Conservation (phyloP, 2,329 filamentous ascomycete species). For the Pseudofabraea citricarpa region DNA sequence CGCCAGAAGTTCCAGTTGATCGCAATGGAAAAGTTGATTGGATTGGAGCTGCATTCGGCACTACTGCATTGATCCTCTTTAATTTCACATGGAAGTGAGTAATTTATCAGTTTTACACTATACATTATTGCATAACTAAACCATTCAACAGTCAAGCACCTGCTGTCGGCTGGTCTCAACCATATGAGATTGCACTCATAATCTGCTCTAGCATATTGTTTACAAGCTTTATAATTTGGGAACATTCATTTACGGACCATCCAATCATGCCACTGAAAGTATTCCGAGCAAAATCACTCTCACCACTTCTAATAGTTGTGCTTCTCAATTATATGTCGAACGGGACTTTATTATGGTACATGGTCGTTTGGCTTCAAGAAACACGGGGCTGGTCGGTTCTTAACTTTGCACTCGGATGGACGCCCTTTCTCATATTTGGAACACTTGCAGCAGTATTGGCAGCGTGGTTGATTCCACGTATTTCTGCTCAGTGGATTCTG, state of each 20-base stretch:
- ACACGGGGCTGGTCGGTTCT: conserved; percentile 37
- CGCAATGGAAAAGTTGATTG: conserved; percentile 34
- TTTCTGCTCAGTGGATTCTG: conserved; percentile 43
- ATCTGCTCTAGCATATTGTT: conserved; percentile 10
- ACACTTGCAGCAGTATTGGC: conserved; percentile 32
- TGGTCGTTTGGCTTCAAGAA: conserved; percentile 38
- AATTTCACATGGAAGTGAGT: conserved; percentile 46
- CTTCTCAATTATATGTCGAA: conserved; percentile 16
- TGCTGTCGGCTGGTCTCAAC: conserved; percentile 14
- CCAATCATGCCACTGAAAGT: conserved; percentile 20
- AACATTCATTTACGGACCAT: conserved; percentile 9
- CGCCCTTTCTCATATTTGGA: conserved; percentile 37
- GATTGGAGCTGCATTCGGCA: conserved; percentile 34
- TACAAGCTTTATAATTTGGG: conserved; percentile 13
- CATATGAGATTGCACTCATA: conserved; percentile 13
- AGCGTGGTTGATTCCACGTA: conserved; percentile 40
- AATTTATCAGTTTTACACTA: too few species aligned
- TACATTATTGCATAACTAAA: neutral
- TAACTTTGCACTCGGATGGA: conserved; percentile 32
- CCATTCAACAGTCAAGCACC: conserved; percentile 14
- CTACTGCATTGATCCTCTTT: conserved; percentile 38
- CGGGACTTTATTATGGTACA: conserved; percentile 45
- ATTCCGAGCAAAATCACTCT: conserved; percentile 17
- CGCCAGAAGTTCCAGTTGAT: conserved; percentile 16
- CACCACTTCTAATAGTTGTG: conserved; percentile 9